Evolutionary conservation across 2,329 filamentous ascomycete species (phyloP), one percentile per base, ranked within the genome.

Genomic region (Neonectria magnoliae): DNA sequence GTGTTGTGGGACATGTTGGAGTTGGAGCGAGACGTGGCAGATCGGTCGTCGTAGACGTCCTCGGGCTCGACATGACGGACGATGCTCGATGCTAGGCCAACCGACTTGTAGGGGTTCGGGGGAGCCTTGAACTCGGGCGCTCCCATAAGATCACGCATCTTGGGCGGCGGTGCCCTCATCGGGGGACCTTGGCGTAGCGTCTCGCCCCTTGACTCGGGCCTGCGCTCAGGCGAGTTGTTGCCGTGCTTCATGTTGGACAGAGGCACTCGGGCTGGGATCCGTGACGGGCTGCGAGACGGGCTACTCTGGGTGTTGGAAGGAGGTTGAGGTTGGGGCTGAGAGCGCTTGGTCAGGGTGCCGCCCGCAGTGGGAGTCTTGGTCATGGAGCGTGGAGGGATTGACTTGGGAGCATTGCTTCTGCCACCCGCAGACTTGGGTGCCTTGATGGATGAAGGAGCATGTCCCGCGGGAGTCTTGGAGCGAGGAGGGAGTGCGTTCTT

Each of bases 191-290:
- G 81, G 16, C 87, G 84, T 60, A 87, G 77, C 56, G 83, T 81
- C 48, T 84, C 81, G 51, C 81, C 76, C 66, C 80, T 81, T 47
- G 75, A 79, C 66, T 79, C 81, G 57, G 79, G 80, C 67, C 80
- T 83, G 47, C 94, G 90, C 73, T 97, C 93, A 6, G 93, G 92
- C 9, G 93, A 97, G 79, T 95, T 97, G 76, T 85, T 90, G 50
- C 90, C 90, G 71, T 92, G 83, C 70, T 88, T 88, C 64, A 94
- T 82, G 66, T 87, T 91, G 38, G 89, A 89, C 44, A 95, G 82
- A 1, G 92, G 91, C 41, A 87, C 86, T 22, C 92, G 88, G 5
- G 88, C 85, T 2, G 91, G 91, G 57, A 93, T 90, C 69, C 90
- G 90, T 55, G 78, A 77, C 61, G 80, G 71, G 68, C 78, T 79